Conservation (phyloP, 2,329 filamentous ascomycete genomes). For the Myrmaecium sp. region DNA sequence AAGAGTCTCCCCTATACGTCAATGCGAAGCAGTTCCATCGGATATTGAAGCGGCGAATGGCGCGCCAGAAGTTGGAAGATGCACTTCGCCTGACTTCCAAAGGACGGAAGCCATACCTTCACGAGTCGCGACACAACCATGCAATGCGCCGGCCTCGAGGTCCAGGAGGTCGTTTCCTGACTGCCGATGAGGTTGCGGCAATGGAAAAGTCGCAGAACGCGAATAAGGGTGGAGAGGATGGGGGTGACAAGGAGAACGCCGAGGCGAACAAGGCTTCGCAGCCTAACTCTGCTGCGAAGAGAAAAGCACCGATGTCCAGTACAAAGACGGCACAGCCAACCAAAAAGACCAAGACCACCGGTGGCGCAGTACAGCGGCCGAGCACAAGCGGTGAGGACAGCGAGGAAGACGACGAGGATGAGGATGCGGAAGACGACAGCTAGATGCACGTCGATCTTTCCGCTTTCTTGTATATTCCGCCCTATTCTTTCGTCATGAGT, state of each 20-base stretch:
- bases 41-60: conserved; percentile 85
- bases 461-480: too few relatives aligned
- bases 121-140: conserved; percentile 95
- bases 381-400: conserved; percentile 35
- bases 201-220: conserved; percentile 52
- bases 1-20: conserved; percentile 91
- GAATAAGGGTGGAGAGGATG: conserved; percentile 14
- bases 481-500: too few relatives aligned
- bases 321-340: conserved; percentile 9
- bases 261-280: conserved; percentile 4
- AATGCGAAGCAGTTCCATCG: conserved; percentile 98
- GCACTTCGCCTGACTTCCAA: conserved; percentile 83
- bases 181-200: conserved; percentile 83
- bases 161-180: conserved; percentile 87
- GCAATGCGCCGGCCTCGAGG: conserved; percentile 91
- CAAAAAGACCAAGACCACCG: conserved; percentile 34
- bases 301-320: conserved; percentile 5
- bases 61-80: conserved; percentile 85
- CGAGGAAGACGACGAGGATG: conserved; percentile 23
- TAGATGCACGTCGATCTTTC: too few relatives aligned
- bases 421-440: conserved; percentile 4
- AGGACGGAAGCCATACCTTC: conserved; percentile 88
- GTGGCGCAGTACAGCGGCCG: conserved; percentile 15
- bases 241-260: conserved; percentile 23
- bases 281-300: conserved; percentile 5